Conservation (phyloP, 2,329 filamentous ascomycete genomes). For the Lecanicillium sp. region DNA sequence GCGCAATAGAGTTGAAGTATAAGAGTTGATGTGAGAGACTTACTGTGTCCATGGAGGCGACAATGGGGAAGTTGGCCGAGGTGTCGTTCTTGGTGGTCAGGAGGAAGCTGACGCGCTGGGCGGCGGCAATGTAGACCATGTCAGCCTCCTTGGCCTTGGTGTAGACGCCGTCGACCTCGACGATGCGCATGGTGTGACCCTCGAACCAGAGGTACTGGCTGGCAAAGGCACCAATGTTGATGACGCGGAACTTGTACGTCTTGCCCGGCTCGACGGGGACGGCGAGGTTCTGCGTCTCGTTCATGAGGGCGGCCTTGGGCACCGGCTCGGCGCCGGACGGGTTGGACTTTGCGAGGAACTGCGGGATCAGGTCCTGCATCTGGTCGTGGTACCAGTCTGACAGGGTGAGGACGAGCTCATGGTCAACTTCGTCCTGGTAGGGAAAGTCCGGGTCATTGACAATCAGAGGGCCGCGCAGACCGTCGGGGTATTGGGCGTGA, state of each 20-base stretch:
- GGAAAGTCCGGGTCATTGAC: constrained; percentile 56
- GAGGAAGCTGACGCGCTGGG: constrained; percentile 58
- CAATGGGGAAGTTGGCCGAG: constrained; percentile 57
- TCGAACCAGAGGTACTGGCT: constrained; percentile 61
- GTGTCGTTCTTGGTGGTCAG: constrained; percentile 57
- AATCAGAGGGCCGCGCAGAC: constrained; percentile 56
- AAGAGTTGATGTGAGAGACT: constrained; percentile 13
- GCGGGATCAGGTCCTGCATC: constrained; percentile 36
- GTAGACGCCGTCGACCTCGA: constrained; percentile 69
- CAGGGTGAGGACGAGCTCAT: constrained; percentile 57
- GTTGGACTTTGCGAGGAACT: constrained; percentile 46
- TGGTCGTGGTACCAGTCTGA: constrained; percentile 65
- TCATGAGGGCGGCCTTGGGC: constrained; percentile 61
- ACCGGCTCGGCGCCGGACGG: constrained; percentile 56
- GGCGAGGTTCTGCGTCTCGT: constrained; percentile 57
- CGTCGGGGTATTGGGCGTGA: constrained; percentile 62
- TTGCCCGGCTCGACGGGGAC: constrained; percentile 56
- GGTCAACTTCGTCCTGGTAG: constrained; percentile 48
- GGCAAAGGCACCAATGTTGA: constrained; percentile 68
- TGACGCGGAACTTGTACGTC: constrained; percentile 65
- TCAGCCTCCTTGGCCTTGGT: constrained; percentile 51
- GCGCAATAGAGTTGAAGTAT: too few species aligned
- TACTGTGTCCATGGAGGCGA: constrained; percentile 62
- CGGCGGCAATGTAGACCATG: constrained; percentile 59
- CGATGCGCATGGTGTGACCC: constrained; percentile 58